These are phyloP conservation scores for Strobilomyces echinocephalus DNA, from an alignment of 768 basidiomycete genomes.

Conservation along the genomic window DNA sequence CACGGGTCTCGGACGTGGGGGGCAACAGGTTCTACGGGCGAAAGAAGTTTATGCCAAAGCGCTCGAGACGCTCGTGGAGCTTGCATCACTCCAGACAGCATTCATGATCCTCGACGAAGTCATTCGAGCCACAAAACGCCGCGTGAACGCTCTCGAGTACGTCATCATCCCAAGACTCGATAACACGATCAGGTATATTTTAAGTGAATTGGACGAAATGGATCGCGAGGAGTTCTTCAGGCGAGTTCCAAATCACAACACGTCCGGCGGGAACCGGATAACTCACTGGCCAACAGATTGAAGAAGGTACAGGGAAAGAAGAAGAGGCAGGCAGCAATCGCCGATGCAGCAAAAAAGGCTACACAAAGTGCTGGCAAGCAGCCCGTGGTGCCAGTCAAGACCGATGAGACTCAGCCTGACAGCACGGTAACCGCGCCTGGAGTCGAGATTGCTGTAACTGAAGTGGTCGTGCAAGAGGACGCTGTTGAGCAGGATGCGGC, in stretches of 20 bases:
- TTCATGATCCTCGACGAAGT: slow-evolving; percentile 99
- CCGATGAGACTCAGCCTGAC: slow-evolving; percentile 3
- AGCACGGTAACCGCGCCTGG: neutral
- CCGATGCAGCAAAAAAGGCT: slow-evolving; percentile 25
- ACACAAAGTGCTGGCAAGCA: slow-evolving; percentile 4
- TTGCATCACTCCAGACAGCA: slow-evolving; percentile 94
- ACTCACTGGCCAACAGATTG: slow-evolving; percentile 45
- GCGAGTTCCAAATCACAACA: slow-evolving; percentile 34
- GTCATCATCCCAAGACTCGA: slow-evolving; percentile 93
- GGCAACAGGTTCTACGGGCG: slow-evolving; percentile 91
- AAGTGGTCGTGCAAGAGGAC: slow-evolving; percentile 29
- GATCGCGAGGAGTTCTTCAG: slow-evolving; percentile 94
- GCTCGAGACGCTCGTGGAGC: slow-evolving; percentile 92
- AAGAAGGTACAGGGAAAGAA: slow-evolving; percentile 99
- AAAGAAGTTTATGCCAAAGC: slow-evolving; percentile 98
- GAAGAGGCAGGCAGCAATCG: slow-evolving; percentile 68
- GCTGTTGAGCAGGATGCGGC: slow-evolving; percentile 28
- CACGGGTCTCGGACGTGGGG: slow-evolving; percentile 94
- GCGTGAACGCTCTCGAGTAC: slow-evolving; percentile 98
- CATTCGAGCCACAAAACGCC: slow-evolving; percentile 96
- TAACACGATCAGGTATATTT: slow-evolving; percentile 97
- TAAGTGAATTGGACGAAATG: slow-evolving; percentile 98
- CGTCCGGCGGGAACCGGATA: neutral
- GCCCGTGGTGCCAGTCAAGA: slow-evolving; percentile 2
- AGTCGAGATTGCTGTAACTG: slow-evolving; percentile 1